Base-by-base conservation (phyloP, 257 asterid genomes). In the Salvia miltiorrhiza region DNA sequence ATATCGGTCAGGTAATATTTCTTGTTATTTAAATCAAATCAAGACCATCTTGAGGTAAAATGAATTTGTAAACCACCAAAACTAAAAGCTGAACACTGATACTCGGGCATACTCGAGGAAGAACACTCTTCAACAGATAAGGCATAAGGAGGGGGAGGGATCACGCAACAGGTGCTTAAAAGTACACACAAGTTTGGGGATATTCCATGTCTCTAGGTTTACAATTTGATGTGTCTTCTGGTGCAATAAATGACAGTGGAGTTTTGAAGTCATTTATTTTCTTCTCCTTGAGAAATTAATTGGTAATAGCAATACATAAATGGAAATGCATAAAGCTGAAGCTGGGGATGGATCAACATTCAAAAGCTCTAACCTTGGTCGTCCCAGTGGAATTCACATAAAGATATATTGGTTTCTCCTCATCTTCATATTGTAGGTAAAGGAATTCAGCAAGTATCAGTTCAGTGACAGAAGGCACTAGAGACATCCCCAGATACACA, bases 391-490 rank as follows among this genome's bases (percentile, higher is more conserved):
- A 94, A 79, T 94, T 94, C 70, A 94, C 59, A 68, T 94, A 94
- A 21, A 94, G 87, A 84, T 88, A 94, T 73, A 94, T 86, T 54
- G 99, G 99, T 77, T 94, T 94, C 40, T 80, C 73, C 43, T 80
- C 92, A 61, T 89, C 93, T 78, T 91, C 97, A 62, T 86, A 82
- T 76, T 89, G 93, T 69, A 94, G 96, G 84, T 87, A 90, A 65
- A 91, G 87, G 75, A 94, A 91, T 75, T 94, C 96, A 13, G 97
- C 99, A 20, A 91, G 77, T 24, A 94, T 79, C 76, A 94, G 75
- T 81, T 94, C 97, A n/a, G 96, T 89, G 77, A 94, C 99, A 32
- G 96, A 83, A 65, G 99, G 96, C 82, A 89, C 93, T 35, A 94
- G 78, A 76, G 96, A 77, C 96, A 87, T 88, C 40, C 99, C 99